These are phyloP conservation scores for Plantago coronopus DNA, from an alignment of 305 asterid genomes.

Conservation along the genomic window DNA sequence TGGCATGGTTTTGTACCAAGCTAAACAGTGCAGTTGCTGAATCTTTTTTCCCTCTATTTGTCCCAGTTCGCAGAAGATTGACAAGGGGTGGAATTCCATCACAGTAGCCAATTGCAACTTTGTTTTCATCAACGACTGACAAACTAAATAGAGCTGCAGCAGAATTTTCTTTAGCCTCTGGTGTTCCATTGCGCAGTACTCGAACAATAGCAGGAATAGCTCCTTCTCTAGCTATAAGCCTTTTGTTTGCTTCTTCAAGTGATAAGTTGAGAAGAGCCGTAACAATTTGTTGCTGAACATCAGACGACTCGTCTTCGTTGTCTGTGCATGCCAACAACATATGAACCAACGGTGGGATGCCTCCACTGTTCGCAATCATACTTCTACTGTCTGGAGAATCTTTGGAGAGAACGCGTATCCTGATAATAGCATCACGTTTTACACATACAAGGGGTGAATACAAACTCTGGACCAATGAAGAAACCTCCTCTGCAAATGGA, in stretches of 20 bases:
- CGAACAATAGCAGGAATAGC: conserved; percentile 64
- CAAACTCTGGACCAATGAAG: conserved; percentile 40
- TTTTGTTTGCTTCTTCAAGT: conserved; percentile 68
- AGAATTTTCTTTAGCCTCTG: conserved; percentile 74
- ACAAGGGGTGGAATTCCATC: conserved; percentile 62
- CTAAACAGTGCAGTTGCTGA: conserved; percentile 52
- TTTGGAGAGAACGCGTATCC: conserved; percentile 53
- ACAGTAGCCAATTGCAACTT: conserved; percentile 49
- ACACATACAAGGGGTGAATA: conserved; percentile 33
- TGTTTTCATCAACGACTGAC: conserved; percentile 73
- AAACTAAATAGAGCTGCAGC: conserved; percentile 84
- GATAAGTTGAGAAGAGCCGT: conserved; percentile 77
- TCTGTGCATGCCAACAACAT: conserved; percentile 18
- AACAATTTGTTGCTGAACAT: conserved; percentile 61
- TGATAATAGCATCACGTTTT: conserved; percentile 39
- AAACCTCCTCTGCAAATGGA: conserved; percentile 51
- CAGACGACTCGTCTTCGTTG: conserved; percentile 32
- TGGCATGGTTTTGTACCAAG: conserved; percentile 38
- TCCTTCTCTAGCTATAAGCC: conserved; percentile 58
- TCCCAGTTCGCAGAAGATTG: conserved; percentile 36
- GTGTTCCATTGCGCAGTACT: conserved; percentile 48
- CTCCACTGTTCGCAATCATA: conserved; percentile 55
- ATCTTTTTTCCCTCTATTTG: conserved; percentile 48
- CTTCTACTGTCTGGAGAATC: conserved; percentile 51
- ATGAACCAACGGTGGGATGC: conserved; percentile 44